Percentiles rank a stretch among this genome's conserved stretches.
Evolutionary conservation across 257 asterid species (phyloP).

Genomic region (Solanum appendiculatum): DNA sequence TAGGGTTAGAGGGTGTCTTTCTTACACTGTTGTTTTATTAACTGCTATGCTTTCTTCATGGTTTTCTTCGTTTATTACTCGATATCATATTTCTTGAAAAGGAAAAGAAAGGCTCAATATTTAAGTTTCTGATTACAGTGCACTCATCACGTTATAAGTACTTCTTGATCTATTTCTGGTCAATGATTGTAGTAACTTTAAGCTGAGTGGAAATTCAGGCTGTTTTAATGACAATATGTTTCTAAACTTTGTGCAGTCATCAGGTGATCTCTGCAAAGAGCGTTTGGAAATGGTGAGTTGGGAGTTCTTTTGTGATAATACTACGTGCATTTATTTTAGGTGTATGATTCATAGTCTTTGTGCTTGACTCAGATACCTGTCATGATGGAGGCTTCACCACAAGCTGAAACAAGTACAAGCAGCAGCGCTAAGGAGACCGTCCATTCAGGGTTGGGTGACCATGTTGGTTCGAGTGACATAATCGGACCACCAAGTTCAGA

Average conservation of each 20-base stretch:
- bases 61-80: background rate
- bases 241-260: constrained; percentile 50
- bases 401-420: constrained; percentile 29
- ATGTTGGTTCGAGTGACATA: constrained; percentile 21
- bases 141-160: background rate
- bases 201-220: background rate
- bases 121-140: background rate
- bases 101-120: background rate
- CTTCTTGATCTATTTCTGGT: background rate
- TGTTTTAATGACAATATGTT: background rate
- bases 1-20: too few species aligned
- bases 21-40: too few species aligned
- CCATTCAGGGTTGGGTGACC: constrained; percentile 35
- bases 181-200: background rate
- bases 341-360: background rate
- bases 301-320: background rate
- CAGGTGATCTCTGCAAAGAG: constrained; percentile 57
- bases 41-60: too few species aligned
- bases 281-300: constrained; percentile 66
- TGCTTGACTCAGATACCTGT: constrained; percentile 36
- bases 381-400: constrained; percentile 50
- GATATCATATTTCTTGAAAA: background rate
- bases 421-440: constrained; percentile 30
- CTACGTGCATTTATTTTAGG: background rate
- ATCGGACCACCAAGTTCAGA: constrained; percentile 63